These are phyloP conservation scores for Lathyrus aphaca DNA, from an alignment of 306 rosid genomes.

Conservation along the genomic window DNA sequence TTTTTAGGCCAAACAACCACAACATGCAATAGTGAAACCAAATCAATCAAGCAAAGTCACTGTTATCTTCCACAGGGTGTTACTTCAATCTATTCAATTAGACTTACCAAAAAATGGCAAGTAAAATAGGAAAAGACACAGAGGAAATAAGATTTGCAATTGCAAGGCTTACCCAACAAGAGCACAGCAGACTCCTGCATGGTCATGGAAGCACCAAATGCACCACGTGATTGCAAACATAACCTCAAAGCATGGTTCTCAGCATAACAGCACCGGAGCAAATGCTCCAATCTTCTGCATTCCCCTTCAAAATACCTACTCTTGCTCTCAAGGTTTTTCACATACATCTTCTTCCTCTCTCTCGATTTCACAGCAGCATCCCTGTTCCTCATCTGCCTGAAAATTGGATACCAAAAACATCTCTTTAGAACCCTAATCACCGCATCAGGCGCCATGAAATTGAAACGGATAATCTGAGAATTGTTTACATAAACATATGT, in stretches of 20 bases:
- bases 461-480: neutral
- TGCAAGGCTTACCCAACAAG: slow-evolving; percentile 76
- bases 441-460: neutral
- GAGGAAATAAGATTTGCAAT: slow-evolving; percentile 10
- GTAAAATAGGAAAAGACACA: neutral
- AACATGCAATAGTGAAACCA: slow-evolving; percentile 26
- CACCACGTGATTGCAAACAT: slow-evolving; percentile 63
- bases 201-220: slow-evolving; percentile 67
- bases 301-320: slow-evolving; percentile 86
- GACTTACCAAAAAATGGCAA: slow-evolving; percentile 1
- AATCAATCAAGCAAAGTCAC: neutral
- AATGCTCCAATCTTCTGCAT: slow-evolving; percentile 78
- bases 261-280: slow-evolving; percentile 85
- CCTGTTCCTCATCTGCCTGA: slow-evolving; percentile 92
- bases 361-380: slow-evolving; percentile 89
- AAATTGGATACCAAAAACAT: slow-evolving; percentile 13
- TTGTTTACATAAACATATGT: neutral
- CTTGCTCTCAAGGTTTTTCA: slow-evolving; percentile 77
- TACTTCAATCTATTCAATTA: neutral
- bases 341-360: slow-evolving; percentile 81
- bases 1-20: neutral
- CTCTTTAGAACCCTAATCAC: slow-evolving; percentile 25
- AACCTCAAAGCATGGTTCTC: slow-evolving; percentile 85
- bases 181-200: slow-evolving; percentile 99
- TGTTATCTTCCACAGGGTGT: neutral